Evolutionary conservation across 2,329 filamentous ascomycete genomes (phyloP), one percentile per base, ranked within the genome.

Genomic region (Alternaria ethzedia): DNA sequence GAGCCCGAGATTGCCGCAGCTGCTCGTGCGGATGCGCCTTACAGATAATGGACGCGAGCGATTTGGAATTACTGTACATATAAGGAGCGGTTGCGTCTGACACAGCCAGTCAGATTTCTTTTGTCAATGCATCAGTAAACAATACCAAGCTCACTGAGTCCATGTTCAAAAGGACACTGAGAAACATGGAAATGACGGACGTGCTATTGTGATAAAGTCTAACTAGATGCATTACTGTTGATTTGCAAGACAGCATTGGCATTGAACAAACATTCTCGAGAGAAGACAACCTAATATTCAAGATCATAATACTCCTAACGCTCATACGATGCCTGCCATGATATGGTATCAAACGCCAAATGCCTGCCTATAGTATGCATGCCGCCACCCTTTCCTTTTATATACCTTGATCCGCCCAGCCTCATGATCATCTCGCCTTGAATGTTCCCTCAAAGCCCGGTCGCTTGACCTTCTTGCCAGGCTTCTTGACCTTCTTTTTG

Each of bases 1-100:
- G 96, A 99, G 85, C 94, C 96, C 8, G 96, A 99, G 84, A 86
- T 99, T 77, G 95, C 95, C 2, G 95, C 96, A 62, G 90, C 89
- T 71, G 96, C 96, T 79, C 90, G 94, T 78, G 96, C 96, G 65
- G 96, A 99, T 86, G 90, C 94, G 59, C 95, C 95, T 55, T 98
- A 82, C 72, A 78, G 80, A 75, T 82, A 79, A 75, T 32, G 61
- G 58, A 60, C 43, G 23, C 28, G 55, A 44, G 43, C 15, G 20
- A 47, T 56, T 59, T 43, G 61, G 58, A 67, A 61, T 63, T 43
- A 47, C 58, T 79, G 76, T 78, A 79, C 61, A 79, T 78, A 79
- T 68, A 70, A 67, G 62, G 56, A 71, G 66, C 32, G 64, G 58
- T 46, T 57, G 57, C 55, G 50, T 69, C 59, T 54, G 64, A 70